Evolutionary conservation across 2,329 filamentous ascomycete species (phyloP).

Genomic region (Pestalotiopsis sp.): DNA sequence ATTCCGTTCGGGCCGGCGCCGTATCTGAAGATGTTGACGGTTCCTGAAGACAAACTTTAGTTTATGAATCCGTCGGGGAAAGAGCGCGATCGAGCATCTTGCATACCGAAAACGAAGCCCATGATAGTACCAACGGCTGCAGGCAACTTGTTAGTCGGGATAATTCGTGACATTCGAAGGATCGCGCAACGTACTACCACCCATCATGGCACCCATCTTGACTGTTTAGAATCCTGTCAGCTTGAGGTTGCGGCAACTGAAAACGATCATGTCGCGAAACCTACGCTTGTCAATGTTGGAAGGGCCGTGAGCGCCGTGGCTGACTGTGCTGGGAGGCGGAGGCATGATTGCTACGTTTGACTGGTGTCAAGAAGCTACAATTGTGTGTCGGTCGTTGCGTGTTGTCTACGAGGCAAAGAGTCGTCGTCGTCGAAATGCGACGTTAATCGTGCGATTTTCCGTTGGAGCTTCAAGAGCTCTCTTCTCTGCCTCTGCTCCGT

Average conservation of each 20-base stretch:
- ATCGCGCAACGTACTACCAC: slow-evolving; percentile 74
- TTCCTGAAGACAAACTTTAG: slow-evolving; percentile 58
- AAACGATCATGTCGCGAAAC: slow-evolving; percentile 23
- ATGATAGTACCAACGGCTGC: slow-evolving; percentile 93
- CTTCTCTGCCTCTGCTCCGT: not conserved
- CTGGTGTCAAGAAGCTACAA: not conserved
- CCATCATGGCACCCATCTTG: slow-evolving; percentile 99
- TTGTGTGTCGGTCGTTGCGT: not conserved
- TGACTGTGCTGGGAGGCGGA: slow-evolving; percentile 44
- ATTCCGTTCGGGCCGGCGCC: slow-evolving; percentile 92
- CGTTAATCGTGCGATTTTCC: not conserved
- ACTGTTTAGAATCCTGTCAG: slow-evolving; percentile 55
- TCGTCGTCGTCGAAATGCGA: not conserved
- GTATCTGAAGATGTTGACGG: slow-evolving; percentile 92
- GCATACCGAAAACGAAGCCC: slow-evolving; percentile 92
- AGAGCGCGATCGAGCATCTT: slow-evolving; percentile 6
- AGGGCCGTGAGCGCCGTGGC: slow-evolving; percentile 54
- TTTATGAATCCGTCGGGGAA: not conserved
- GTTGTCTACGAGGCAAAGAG: not conserved
- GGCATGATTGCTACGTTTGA: slow-evolving; percentile 47
- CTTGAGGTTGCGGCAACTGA: not conserved
- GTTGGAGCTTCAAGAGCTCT: slow-evolving; percentile 1
- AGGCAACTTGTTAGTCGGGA: slow-evolving; percentile 32
- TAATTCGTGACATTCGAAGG: not conserved
- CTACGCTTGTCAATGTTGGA: slow-evolving; percentile 74